These are phyloP conservation scores for Sinapis alba DNA, from an alignment of 441 rosid genomes.

Conservation along the genomic window DNA sequence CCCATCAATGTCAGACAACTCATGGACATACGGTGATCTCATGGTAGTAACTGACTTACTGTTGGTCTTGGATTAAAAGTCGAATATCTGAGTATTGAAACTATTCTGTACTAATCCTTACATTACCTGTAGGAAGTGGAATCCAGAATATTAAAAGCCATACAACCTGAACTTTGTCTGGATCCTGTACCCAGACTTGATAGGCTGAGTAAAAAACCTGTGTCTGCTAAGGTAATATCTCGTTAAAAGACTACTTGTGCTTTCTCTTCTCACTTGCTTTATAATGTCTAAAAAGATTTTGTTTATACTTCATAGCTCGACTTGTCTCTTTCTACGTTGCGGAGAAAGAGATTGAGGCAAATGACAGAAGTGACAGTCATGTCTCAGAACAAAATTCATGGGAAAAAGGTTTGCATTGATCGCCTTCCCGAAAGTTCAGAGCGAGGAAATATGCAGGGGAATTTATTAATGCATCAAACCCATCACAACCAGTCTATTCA, in stretches of 20 bases:
- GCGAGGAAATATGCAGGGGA: constrained; percentile 52
- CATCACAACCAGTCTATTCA: constrained; percentile 61
- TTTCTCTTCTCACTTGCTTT: constrained; percentile 26
- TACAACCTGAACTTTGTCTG: constrained; percentile 89
- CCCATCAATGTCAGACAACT: constrained; percentile 69
- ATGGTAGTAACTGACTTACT: constrained; percentile 55
- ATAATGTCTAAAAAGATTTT: constrained; percentile 27
- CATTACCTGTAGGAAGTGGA: constrained; percentile 78
- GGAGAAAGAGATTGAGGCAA: constrained; percentile 78
- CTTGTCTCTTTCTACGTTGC: constrained; percentile 58
- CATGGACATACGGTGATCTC: constrained; percentile 97
- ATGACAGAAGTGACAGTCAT: constrained; percentile 64
- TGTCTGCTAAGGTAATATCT: constrained; percentile 58
- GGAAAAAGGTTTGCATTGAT: constrained; percentile 82
- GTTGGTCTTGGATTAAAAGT: constrained; percentile 15
- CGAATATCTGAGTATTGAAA: constrained; percentile 6
- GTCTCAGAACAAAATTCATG: constrained; percentile 63
- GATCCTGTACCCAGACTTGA: constrained; percentile 95
- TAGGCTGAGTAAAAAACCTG: constrained; percentile 62
- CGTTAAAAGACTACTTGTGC: constrained; percentile 2
- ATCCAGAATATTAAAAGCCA: constrained; percentile 87
- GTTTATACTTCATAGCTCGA: constrained; percentile 64
- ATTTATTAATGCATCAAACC: constrained; percentile 54
- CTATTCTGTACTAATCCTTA: constrained; percentile 16
- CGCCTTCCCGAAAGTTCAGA: constrained; percentile 73